Evolutionary conservation across 2,329 filamentous ascomycete species (phyloP).

Genomic region (Botrytis porri): DNA sequence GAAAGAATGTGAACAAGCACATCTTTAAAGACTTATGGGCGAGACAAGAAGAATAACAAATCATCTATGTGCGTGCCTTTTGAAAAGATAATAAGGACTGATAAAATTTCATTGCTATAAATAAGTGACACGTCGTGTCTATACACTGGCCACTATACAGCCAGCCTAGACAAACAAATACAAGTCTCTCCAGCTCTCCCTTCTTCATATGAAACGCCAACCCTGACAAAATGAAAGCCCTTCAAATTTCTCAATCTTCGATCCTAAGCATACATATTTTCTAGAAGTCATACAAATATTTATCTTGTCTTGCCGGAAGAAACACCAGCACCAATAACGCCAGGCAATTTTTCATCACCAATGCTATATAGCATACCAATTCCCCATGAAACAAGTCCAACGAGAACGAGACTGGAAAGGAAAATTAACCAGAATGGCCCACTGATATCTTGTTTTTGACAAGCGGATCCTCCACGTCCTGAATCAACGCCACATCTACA

Average conservation of each 20-base stretch:
- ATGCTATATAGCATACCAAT: slow-evolving; percentile 80
- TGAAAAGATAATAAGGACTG: neutral
- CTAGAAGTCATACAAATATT: slow-evolving; percentile 14
- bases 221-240: slow-evolving; percentile 8
- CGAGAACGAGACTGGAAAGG: slow-evolving; percentile 67
- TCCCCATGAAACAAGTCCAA: slow-evolving; percentile 65
- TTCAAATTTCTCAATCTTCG: neutral
- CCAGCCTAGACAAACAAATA: slow-evolving; percentile 18
- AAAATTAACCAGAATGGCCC: slow-evolving; percentile 84
- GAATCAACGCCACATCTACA: slow-evolving; percentile 61
- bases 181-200: slow-evolving; percentile 6
- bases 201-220: slow-evolving; percentile 15
- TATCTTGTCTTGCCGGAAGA: slow-evolving; percentile 55
- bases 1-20: neutral
- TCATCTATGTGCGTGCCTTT: neutral
- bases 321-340: slow-evolving; percentile 94
- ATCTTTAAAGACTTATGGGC: neutral
- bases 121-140: slow-evolving; percentile 2
- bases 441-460: slow-evolving; percentile 89
- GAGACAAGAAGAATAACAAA: neutral
- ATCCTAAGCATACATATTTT: slow-evolving; percentile 19
- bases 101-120: slow-evolving; percentile 11
- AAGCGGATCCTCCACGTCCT: slow-evolving; percentile 65
- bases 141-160: slow-evolving; percentile 15
- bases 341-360: slow-evolving; percentile 82